A percentile compares a stretch with the other conserved stretches of the same genome.
Evolutionary conservation across 73 alveolate species (phyloP).

Genomic region (Symbiodinium pilosum): DNA sequence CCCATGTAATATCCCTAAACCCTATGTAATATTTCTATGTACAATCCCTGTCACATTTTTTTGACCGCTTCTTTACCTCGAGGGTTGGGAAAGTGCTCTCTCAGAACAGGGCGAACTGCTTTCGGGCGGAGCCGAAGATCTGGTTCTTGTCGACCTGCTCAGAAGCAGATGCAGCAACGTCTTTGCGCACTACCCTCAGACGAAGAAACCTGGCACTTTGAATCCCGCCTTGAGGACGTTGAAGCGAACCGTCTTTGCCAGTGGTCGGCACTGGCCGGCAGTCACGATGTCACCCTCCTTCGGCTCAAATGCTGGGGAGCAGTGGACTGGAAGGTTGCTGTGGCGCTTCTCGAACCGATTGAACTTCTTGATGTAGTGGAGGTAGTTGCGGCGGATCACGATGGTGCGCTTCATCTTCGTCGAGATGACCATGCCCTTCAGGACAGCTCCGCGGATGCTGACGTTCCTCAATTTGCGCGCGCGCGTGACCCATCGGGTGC

Average conservation of each 20-base stretch:
- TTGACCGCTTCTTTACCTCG: background rate
- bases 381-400: slow-evolving; percentile 99
- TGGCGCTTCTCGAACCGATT: slow-evolving; percentile 98
- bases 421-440: slow-evolving; percentile 98
- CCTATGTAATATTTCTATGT: too few relatives aligned
- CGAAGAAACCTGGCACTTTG: too few relatives aligned
- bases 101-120: slow-evolving; percentile 96
- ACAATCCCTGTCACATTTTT: background rate
- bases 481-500: too few relatives aligned
- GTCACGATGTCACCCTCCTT: slow-evolving; percentile 99
- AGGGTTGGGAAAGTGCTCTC: background rate
- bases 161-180: too few relatives aligned
- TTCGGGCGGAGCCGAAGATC: slow-evolving; percentile 98
- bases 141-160: slow-evolving; percentile 96
- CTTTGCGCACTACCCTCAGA: too few relatives aligned
- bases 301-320: slow-evolving; percentile 95
- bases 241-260: slow-evolving; percentile 99
- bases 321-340: slow-evolving; percentile 98
- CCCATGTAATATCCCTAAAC: too few relatives aligned
- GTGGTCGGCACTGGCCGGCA: slow-evolving; percentile 99
- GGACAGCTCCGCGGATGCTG: slow-evolving; percentile 95
- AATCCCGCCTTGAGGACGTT: slow-evolving; percentile 97
- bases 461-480: too few relatives aligned
- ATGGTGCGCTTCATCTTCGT: slow-evolving; percentile 99
- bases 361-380: slow-evolving; percentile 98